These are phyloP conservation scores for Lablab purpureus DNA, from an alignment of 306 rosid species.

Conservation along the genomic window DNA sequence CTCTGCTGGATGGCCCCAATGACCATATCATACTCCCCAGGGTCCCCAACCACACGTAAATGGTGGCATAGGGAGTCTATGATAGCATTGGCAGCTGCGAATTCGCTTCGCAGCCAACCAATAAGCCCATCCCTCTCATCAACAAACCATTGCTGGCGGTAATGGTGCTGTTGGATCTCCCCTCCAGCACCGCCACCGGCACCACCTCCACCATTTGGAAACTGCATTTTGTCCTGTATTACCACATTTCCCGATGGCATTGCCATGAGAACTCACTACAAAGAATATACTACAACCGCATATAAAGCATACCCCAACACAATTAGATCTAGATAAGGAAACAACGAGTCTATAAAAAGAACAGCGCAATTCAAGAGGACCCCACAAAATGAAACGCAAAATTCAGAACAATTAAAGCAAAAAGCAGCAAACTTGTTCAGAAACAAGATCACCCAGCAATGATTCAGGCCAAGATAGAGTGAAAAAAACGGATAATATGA, in stretches of 20 bases:
- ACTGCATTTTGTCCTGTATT: slow-evolving; percentile 79
- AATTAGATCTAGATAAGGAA: slow-evolving; percentile 53
- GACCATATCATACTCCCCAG: slow-evolving; percentile 82
- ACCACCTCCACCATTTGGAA: slow-evolving; percentile 56
- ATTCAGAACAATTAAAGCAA: slow-evolving; percentile 45
- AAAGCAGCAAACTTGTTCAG: slow-evolving; percentile 43
- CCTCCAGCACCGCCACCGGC: slow-evolving; percentile 51
- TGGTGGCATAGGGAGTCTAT: slow-evolving; percentile 90
- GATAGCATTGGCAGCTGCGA: slow-evolving; percentile 95
- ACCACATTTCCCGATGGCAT: slow-evolving; percentile 93
- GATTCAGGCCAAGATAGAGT: slow-evolving; percentile 7
- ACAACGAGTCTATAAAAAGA: slow-evolving; percentile 29
- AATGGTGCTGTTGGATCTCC: slow-evolving; percentile 69
- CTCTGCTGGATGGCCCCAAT: slow-evolving; percentile 77
- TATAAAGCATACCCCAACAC: slow-evolving; percentile 59
- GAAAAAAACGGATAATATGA: not conserved
- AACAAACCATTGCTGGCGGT: slow-evolving; percentile 80
- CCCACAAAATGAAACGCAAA: slow-evolving; percentile 49
- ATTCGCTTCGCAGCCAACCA: slow-evolving; percentile 93
- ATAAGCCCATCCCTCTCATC: slow-evolving; percentile 97
- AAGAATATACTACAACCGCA: slow-evolving; percentile 52
- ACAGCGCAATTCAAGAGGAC: slow-evolving; percentile 47
- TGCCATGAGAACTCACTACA: slow-evolving; percentile 74
- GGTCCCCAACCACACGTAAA: slow-evolving; percentile 74
- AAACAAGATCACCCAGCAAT: slow-evolving; percentile 44